These are phyloP conservation scores for Ceratobasidium sp. DNA, from an alignment of 1,284 basidiomycete species.

Conservation along the genomic window DNA sequence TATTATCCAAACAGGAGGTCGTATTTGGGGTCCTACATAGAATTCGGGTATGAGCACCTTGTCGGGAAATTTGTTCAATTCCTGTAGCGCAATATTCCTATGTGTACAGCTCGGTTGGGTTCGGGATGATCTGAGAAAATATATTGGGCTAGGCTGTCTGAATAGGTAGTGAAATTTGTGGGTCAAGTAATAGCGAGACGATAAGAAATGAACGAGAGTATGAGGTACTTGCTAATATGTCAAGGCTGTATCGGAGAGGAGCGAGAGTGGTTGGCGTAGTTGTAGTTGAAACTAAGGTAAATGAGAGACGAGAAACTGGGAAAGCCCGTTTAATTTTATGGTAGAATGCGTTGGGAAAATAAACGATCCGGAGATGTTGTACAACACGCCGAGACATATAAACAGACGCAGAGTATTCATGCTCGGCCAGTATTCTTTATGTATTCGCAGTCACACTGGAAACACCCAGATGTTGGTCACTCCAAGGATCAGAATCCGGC, in stretches of 20 bases:
- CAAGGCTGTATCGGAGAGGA: not conserved
- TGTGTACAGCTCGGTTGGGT: too few relatives aligned
- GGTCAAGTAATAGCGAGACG: not conserved
- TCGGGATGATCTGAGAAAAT: too few relatives aligned
- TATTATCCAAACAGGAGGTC: too few relatives aligned
- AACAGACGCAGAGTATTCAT: not conserved
- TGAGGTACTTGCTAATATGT: not conserved
- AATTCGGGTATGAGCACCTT: too few relatives aligned
- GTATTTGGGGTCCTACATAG: too few relatives aligned
- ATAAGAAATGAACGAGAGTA: not conserved
- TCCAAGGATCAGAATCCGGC: not conserved
- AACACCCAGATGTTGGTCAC: not conserved
- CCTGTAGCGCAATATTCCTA: too few relatives aligned
- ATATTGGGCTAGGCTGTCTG: not conserved
- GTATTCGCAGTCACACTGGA: not conserved
- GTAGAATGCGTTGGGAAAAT: not conserved
- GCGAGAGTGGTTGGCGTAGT: not conserved
- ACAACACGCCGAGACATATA: not conserved
- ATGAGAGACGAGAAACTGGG: not conserved
- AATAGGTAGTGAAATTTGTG: not conserved
- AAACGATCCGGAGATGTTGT: not conserved
- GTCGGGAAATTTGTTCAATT: too few relatives aligned
- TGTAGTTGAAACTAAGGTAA: constrained; percentile 18
- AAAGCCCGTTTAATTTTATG: constrained; percentile 28
- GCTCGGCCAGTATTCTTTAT: not conserved